These are phyloP conservation scores for Plasmodium gonderi DNA, from an alignment of 169 alveolate genomes.

Conservation along the genomic window DNA sequence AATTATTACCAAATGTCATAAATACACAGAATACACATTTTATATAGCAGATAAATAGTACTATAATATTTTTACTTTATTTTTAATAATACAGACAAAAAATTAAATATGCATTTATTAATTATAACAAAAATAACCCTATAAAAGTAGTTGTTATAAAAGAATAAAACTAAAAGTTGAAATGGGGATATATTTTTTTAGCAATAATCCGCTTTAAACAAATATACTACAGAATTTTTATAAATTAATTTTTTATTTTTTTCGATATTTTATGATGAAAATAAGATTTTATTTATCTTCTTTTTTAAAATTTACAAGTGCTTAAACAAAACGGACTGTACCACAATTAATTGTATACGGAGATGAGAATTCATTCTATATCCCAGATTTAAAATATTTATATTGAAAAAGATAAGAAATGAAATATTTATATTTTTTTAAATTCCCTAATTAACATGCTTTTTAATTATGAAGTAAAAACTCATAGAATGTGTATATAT, in stretches of 20 bases:
- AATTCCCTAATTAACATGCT: background rate
- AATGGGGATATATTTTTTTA: background rate
- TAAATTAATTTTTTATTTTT: background rate
- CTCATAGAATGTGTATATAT: background rate
- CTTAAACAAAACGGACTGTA: background rate
- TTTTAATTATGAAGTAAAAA: background rate
- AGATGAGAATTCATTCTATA: background rate
- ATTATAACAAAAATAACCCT: background rate
- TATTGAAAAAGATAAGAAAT: background rate
- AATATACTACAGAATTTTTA: background rate
- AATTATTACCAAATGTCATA: background rate
- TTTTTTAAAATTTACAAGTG: background rate
- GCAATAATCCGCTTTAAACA: background rate
- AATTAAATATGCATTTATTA: background rate
- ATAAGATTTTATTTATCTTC: background rate
- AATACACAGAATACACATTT: background rate
- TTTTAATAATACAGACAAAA: background rate
- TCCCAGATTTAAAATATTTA: background rate
- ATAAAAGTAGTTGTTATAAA: background rate
- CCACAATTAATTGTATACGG: background rate
- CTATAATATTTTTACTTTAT: background rate
- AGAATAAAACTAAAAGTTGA: background rate
- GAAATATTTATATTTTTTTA: too few species aligned
- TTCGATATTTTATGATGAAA: background rate
- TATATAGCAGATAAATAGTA: background rate